phyloP scores from a whole-genome alignment of 331 rosid genomes.

The Malus hybrid region DNA sequence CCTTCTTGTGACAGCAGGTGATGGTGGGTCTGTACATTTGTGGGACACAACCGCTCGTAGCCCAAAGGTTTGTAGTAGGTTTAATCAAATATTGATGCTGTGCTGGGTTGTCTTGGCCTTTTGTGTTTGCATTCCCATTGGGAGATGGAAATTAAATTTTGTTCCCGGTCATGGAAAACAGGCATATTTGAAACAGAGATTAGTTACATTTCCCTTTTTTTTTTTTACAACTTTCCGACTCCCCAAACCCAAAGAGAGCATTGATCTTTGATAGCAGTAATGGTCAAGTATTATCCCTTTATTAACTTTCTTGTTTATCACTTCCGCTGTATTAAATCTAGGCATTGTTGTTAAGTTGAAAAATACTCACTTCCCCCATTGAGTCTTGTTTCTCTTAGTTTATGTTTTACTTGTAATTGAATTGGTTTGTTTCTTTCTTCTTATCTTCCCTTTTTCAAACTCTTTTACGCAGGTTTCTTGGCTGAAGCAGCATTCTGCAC shows the following conservation, averaged over 20 bases:
- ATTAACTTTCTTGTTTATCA: neutral
- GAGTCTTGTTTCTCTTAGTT: neutral
- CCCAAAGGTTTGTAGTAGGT: constrained; percentile 62
- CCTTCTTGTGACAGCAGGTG: constrained; percentile 94
- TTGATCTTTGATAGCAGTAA: neutral
- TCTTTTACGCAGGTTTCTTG: constrained; percentile 58
- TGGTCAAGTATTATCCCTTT: neutral
- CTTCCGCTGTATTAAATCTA: neutral
- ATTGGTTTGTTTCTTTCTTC: neutral
- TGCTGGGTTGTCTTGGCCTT: neutral
- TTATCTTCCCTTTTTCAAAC: neutral
- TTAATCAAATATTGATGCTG: neutral
- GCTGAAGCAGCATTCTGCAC: constrained; percentile 98
- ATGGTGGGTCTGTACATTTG: constrained; percentile 87
- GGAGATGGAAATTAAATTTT: neutral
- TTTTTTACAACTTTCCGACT: neutral
- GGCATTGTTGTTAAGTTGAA: neutral
- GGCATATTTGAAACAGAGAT: neutral
- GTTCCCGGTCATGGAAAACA: neutral
- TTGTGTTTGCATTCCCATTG: neutral
- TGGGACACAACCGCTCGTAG: constrained; percentile 96
- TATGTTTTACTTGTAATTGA: constrained; percentile 8
- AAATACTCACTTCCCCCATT: neutral
- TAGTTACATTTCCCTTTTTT: neutral
- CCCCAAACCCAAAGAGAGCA: neutral